Conservation (phyloP, 2,329 filamentous ascomycete species). For the Calonectria multiphialidica region DNA sequence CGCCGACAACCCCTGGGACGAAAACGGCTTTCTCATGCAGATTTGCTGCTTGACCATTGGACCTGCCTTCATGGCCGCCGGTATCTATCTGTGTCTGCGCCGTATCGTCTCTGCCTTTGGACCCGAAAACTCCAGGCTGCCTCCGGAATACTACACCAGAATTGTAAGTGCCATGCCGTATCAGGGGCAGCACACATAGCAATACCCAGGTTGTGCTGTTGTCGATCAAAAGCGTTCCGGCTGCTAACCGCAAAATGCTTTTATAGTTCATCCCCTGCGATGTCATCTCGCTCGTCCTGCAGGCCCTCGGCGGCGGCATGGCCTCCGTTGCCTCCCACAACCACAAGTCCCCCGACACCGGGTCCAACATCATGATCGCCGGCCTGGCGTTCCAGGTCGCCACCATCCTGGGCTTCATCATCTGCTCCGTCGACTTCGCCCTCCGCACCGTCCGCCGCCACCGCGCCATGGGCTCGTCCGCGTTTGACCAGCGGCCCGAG, state of each 20-base stretch:
- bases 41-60: conserved; percentile 73
- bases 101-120: conserved; percentile 63
- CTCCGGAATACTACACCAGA: conserved; percentile 60
- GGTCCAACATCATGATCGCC: conserved; percentile 75
- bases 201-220: background rate
- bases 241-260: background rate
- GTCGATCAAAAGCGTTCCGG: background rate
- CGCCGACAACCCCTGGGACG: conserved; percentile 64
- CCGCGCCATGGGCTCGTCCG: conserved; percentile 47
- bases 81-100: conserved; percentile 72
- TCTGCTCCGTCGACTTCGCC: conserved; percentile 63
- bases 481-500: conserved; percentile 53
- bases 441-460: conserved; percentile 53
- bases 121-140: conserved; percentile 60
- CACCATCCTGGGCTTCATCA: conserved; percentile 67
- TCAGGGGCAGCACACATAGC: no score
- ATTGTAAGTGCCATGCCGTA: conserved; percentile 52
- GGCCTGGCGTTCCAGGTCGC: conserved; percentile 72
- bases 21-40: conserved; percentile 65
- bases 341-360: conserved; percentile 49
- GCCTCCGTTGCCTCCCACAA: conserved; percentile 57
- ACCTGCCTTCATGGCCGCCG: conserved; percentile 74
- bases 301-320: conserved; percentile 70
- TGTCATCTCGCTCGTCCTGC: conserved; percentile 69
- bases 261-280: conserved; percentile 74